phyloP scores from a whole-genome alignment of 2,329 filamentous ascomycete genomes.

The Colletotrichum tropicicola region DNA sequence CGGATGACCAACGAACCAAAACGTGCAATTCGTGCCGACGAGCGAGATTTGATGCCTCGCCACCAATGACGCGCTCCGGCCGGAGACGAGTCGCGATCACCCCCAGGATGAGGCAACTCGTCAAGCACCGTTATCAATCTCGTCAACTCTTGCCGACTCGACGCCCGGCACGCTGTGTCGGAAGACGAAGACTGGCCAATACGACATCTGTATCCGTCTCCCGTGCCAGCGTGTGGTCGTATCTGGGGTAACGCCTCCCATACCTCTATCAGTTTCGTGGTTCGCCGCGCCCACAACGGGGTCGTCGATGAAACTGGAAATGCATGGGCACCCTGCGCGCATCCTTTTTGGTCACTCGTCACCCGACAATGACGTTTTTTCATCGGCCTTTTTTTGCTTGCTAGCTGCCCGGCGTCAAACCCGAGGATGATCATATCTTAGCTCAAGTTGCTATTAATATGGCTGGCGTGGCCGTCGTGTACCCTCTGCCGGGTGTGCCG shows the following conservation, averaged over 20 bases:
- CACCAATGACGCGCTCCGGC: not conserved
- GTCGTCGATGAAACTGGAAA: slow-evolving; percentile 20
- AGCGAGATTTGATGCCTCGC: not conserved
- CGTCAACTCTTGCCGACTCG: slow-evolving; percentile 1
- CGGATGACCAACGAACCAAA: not conserved
- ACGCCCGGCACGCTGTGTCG: not conserved
- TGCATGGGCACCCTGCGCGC: slow-evolving; percentile 15
- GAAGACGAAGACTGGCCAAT: not conserved
- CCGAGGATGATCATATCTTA: too few species aligned
- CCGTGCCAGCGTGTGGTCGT: not conserved
- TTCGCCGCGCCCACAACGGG: slow-evolving; percentile 1
- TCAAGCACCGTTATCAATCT: not conserved
- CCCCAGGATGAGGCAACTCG: not conserved
- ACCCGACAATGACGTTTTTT: slow-evolving; percentile 9
- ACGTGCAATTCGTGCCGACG: not conserved
- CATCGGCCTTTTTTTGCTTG: too few species aligned
- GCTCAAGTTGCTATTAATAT: too few species aligned
- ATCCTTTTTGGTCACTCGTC: not conserved
- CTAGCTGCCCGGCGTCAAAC: too few species aligned
- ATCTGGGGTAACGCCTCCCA: slow-evolving; percentile 8
- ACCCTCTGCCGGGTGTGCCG: too few species aligned
- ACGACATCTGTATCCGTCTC: not conserved
- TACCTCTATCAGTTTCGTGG: not conserved
- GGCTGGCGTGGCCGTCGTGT: too few species aligned
- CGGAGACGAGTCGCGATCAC: slow-evolving; percentile 9